These are phyloP conservation scores for Hyaloperonospora arabidopsidis DNA, from an alignment of 352 stramenopile species.

Conservation along the genomic window DNA sequence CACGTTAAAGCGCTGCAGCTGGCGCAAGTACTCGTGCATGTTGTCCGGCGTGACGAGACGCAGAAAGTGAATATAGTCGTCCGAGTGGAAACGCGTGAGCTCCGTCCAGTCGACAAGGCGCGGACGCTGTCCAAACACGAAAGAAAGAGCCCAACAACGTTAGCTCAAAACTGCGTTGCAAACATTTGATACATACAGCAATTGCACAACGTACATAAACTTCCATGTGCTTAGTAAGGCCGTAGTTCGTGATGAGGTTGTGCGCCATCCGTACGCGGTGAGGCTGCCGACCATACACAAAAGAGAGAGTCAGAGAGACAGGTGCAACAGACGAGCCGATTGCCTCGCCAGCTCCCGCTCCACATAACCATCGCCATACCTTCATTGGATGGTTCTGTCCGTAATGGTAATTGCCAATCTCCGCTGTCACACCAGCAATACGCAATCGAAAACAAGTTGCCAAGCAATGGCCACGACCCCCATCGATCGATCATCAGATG, in stretches of 20 bases:
- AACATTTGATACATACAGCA: background rate
- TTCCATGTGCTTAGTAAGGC: slow-evolving; percentile 98
- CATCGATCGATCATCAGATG: too few relatives aligned
- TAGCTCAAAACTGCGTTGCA: slow-evolving; percentile 2
- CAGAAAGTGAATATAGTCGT: slow-evolving; percentile 98
- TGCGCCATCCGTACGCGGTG: slow-evolving; percentile 99
- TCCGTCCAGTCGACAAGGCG: slow-evolving; percentile 83
- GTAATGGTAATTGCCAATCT: slow-evolving; percentile 99
- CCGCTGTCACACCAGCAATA: slow-evolving; percentile 54
- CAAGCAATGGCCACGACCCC: background rate
- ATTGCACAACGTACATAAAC: slow-evolving; percentile 85
- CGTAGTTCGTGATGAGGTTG: slow-evolving; percentile 99
- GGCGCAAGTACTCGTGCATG: slow-evolving; percentile 67
- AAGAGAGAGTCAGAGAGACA: background rate
- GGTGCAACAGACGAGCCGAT: background rate
- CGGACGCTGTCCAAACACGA: slow-evolving; percentile 37
- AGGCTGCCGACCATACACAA: slow-evolving; percentile 47
- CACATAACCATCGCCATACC: slow-evolving; percentile 20
- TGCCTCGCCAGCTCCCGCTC: background rate
- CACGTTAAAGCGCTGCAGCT: slow-evolving; percentile 88
- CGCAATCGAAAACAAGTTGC: background rate
- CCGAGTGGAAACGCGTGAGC: slow-evolving; percentile 95
- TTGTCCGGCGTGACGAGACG: slow-evolving; percentile 92
- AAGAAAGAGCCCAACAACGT: slow-evolving; percentile 73
- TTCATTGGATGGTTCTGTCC: slow-evolving; percentile 90